Evolutionary conservation across 345 rosid species (phyloP), one percentile per base, ranked within the genome.

Genomic region (Adansonia digitata): DNA sequence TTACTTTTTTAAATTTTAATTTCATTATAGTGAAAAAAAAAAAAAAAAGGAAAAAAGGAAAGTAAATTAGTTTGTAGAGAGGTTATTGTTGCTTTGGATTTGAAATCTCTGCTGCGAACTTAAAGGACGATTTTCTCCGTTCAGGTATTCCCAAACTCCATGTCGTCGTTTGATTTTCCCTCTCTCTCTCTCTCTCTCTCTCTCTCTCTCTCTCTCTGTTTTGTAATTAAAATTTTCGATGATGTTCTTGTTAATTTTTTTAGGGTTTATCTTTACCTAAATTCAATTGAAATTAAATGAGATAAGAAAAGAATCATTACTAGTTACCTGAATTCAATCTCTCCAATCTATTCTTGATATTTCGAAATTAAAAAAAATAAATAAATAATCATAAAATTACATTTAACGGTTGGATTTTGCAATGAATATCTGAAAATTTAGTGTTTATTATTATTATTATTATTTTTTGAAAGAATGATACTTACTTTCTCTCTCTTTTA

Each of bases 231-330:
- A 42, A 42, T 29, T 43, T 66, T 24, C 35, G 37, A 24, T 26
- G 37, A 24, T 66, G 11, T 14, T 66, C 37, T 14, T 66, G n/a
- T 5, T 43, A 66, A 43, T 14, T 66, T 43, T 43, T 43, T 20
- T 24, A 66, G 71, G 71, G 71, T 66, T 66, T 66, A 66, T 20
- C 35, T 66, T 66, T 43, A 42, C 43, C 27, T 39, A n/a, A 37
- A n/a, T 39, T n/a, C 48, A 20, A 39, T 18, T 63, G n/a, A 35
- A n/a, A 7, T 17, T 53, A 17, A 35, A 34, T n/a, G 2, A 14
- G 17, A 29, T 7, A 56, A 24, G 35, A 59, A 27, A 34, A 31
- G 43, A 61, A 17, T 14, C 40, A 22, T 20, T 20, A 26, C 70
- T 40, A 65, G 22, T 65, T 65, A 40, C 17, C 9, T 18, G 66